These are phyloP conservation scores for Epichloe sibirici DNA, from an alignment of 2,329 filamentous ascomycete species.

Conservation along the genomic window DNA sequence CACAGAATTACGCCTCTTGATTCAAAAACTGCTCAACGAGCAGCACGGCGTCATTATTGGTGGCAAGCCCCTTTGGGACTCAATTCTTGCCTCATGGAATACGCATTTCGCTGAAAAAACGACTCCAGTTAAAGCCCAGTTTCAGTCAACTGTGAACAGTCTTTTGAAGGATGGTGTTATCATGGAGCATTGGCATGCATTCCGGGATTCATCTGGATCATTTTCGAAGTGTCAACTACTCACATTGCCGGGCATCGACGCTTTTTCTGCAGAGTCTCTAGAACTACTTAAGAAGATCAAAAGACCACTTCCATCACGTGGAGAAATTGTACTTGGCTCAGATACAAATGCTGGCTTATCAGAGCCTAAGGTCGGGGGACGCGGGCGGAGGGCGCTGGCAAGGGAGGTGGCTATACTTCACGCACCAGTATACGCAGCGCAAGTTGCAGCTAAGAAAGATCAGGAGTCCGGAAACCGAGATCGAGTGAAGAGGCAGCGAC, in stretches of 20 bases:
- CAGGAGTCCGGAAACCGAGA: slow-evolving; percentile 12
- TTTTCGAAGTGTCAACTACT: slow-evolving; percentile 34
- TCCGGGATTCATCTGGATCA: slow-evolving; percentile 27
- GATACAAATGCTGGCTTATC: not conserved
- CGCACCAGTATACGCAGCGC: slow-evolving; percentile 37
- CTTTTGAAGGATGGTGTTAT: slow-evolving; percentile 24
- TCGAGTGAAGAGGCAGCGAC: slow-evolving; percentile 8
- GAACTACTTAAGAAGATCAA: slow-evolving; percentile 35
- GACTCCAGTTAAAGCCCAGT: slow-evolving; percentile 28
- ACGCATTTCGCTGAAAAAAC: slow-evolving; percentile 26
- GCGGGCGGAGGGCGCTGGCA: slow-evolving; percentile 22
- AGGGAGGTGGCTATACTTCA: slow-evolving; percentile 35
- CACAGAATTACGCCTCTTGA: slow-evolving; percentile 8
- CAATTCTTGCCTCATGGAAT: slow-evolving; percentile 32
- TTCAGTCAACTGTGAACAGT: slow-evolving; percentile 25
- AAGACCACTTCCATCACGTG: slow-evolving; percentile 19
- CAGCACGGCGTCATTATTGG: slow-evolving; percentile 37
- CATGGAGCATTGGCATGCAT: slow-evolving; percentile 32
- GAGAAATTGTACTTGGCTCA: not conserved
- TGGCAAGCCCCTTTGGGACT: slow-evolving; percentile 36
- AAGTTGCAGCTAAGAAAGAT: slow-evolving; percentile 21
- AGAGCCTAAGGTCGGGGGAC: slow-evolving; percentile 16
- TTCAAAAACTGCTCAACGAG: slow-evolving; percentile 18
- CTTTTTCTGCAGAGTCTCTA: slow-evolving; percentile 29
- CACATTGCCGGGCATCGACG: slow-evolving; percentile 28